Base-by-base conservation (phyloP, 1,284 basidiomycete genomes). In the Violaceomyces palustris region DNA sequence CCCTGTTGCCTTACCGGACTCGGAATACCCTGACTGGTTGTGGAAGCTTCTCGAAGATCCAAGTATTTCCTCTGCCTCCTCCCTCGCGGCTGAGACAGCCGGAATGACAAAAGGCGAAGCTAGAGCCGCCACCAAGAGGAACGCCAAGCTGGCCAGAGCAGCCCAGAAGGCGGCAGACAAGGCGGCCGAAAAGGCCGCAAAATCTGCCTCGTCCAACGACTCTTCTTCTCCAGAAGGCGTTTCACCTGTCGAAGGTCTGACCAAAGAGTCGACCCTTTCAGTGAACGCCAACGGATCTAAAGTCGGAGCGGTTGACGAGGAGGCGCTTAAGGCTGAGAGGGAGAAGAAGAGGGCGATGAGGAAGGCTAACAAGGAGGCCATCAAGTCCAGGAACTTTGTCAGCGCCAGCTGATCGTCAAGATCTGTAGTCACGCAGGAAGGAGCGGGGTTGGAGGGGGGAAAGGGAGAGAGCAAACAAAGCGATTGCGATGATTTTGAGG, bases 11-110 rank as follows among this genome's bases (percentile, higher is more conserved):
- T 75, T 81, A 10, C 78, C 85, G 3, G 91, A 96, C 74, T 82
- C 86, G 28, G 82, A 85, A 64, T 94, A 96, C 74, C 91, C 91
- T 1, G 72, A 80, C 4, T 94, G 91, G 91, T 74, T 96, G 33
- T 96, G 90, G 88, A 83, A 79, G 18, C 72, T 91, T 32, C 75
- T 88, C 8, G 72, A 69, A 23, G 65, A 67, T 30, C 55, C 64
- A 1, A 53, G 56, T 6, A 55, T 60, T 31, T 44, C 50, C 2
- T 50, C 55, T 10, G 44, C 47, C 10, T 64, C 64, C 7, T 55
- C 63, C 11, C 49, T 67, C 10, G 48, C 56, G 8, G 58, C 57
- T 14, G 64, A 64, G 29, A 60, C 62, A 35, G 66, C 62, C 1
- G 63, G 63, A 22, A 62, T 69, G 62, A 63, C 61, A 3, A 69